These are phyloP conservation scores for Podospora sp. DNA, from an alignment of 495 filamentous ascomycete genomes.

Conservation along the genomic window DNA sequence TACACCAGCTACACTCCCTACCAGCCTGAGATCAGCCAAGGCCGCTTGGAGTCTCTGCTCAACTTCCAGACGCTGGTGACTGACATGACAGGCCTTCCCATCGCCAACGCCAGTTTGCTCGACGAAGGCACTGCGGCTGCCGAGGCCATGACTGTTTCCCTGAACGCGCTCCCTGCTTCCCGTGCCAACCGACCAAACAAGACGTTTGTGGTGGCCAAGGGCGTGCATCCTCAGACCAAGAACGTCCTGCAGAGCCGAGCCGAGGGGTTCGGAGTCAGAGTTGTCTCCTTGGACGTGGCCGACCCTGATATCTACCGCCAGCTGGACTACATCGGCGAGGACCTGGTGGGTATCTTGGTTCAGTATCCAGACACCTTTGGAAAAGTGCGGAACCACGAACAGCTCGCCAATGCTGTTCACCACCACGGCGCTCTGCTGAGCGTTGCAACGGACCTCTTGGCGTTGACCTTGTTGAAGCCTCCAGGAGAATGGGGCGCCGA, in stretches of 20 bases:
- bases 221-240: slow-evolving; percentile 87
- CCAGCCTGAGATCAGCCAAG: slow-evolving; percentile 97
- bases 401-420: slow-evolving; percentile 77
- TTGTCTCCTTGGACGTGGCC: slow-evolving; percentile 72
- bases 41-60: slow-evolving; percentile 85
- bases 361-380: slow-evolving; percentile 96
- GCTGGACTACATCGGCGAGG: slow-evolving; percentile 74
- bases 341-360: slow-evolving; percentile 86
- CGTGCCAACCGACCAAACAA: slow-evolving; percentile 76
- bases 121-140: slow-evolving; percentile 95
- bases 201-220: slow-evolving; percentile 79
- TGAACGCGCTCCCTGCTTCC: slow-evolving; percentile 71
- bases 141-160: slow-evolving; percentile 95
- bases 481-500: slow-evolving; percentile 97
- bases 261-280: slow-evolving; percentile 88
- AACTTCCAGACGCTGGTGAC: slow-evolving; percentile 97
- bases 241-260: slow-evolving; percentile 84
- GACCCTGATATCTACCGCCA: slow-evolving; percentile 57
- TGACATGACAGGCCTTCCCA: slow-evolving; percentile 85
- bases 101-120: slow-evolving; percentile 91
- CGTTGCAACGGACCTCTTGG: slow-evolving; percentile 89
- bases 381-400: slow-evolving; percentile 72
- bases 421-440: slow-evolving; percentile 78
- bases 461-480: slow-evolving; percentile 85
- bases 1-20: slow-evolving; percentile 99